These are phyloP conservation scores for Plenodomus biglobosus DNA, from an alignment of 2,329 filamentous ascomycete species.

Conservation along the genomic window DNA sequence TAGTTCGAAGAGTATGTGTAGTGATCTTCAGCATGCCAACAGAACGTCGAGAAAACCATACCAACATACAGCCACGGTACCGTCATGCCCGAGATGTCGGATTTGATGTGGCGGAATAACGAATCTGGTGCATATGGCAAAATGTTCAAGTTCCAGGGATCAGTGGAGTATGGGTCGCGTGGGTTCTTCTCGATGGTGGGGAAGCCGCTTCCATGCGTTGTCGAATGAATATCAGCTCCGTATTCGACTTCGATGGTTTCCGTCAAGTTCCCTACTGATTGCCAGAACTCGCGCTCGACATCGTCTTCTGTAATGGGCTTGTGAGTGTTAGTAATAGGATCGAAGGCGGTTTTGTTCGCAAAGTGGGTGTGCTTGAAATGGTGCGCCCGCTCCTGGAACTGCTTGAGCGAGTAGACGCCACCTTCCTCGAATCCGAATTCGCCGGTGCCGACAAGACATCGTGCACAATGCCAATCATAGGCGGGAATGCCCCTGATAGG, in stretches of 20 bases:
- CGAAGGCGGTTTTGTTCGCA: conserved; percentile 83
- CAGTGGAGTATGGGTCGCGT: conserved; percentile 79
- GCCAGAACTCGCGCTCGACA: conserved; percentile 95
- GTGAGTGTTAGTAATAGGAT: conserved; percentile 78
- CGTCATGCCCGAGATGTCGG: conserved; percentile 98
- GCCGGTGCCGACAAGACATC: conserved; percentile 92
- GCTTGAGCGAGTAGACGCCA: conserved; percentile 88
- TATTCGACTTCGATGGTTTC: conserved; percentile 98
- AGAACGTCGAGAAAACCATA: conserved; percentile 99
- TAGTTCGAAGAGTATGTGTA: conserved; percentile 98
- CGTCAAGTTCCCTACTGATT: conserved; percentile 87
- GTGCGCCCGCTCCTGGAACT: conserved; percentile 94
- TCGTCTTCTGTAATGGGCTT: conserved; percentile 89
- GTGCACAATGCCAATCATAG: conserved; percentile 91
- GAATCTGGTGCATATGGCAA: conserved; percentile 89
- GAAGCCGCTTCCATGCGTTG: conserved; percentile 95
- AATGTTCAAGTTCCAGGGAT: conserved; percentile 95
- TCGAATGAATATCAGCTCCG: conserved; percentile 96
- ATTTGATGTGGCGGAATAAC: conserved; percentile 94
- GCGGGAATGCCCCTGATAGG: conserved; percentile 76
- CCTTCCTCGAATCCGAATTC: conserved; percentile 98
- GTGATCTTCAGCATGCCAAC: conserved; percentile 99
- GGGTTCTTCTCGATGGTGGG: conserved; percentile 92
- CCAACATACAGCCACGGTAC: conserved; percentile 99
- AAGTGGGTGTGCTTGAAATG: conserved; percentile 96